These are phyloP conservation scores for Gloeophyllum trabeum DNA, from an alignment of 768 basidiomycete species.

Conservation along the genomic window DNA sequence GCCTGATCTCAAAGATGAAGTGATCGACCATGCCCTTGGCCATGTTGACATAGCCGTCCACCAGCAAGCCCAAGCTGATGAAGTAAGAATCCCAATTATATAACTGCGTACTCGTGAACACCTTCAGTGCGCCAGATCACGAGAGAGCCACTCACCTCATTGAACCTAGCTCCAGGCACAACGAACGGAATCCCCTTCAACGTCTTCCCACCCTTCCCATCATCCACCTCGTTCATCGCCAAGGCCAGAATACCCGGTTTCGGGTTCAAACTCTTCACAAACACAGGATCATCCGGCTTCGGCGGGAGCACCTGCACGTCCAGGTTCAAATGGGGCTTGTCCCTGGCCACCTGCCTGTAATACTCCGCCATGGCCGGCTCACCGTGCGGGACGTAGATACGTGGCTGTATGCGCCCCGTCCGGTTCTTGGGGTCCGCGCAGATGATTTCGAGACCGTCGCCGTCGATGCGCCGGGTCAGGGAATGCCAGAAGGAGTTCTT, in stretches of 20 bases:
- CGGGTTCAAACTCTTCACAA: slow-evolving; percentile 87
- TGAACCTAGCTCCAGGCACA: slow-evolving; percentile 91
- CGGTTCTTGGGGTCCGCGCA: slow-evolving; percentile 98
- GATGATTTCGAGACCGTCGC: slow-evolving; percentile 93
- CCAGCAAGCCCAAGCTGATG: slow-evolving; percentile 84
- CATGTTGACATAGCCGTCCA: slow-evolving; percentile 89
- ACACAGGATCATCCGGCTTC: slow-evolving; percentile 77
- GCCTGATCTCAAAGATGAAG: slow-evolving; percentile 98
- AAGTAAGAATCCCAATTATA: slow-evolving; percentile 98
- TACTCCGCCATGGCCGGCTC: slow-evolving; percentile 94
- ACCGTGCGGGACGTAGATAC: slow-evolving; percentile 90
- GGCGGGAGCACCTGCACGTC: slow-evolving; percentile 86
- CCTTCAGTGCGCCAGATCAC: not conserved
- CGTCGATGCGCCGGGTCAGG: slow-evolving; percentile 91
- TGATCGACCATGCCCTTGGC: slow-evolving; percentile 98
- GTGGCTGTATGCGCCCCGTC: slow-evolving; percentile 77
- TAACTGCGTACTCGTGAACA: slow-evolving; percentile 31
- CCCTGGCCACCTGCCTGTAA: slow-evolving; percentile 80
- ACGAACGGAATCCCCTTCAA: slow-evolving; percentile 94
- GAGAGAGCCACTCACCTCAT: slow-evolving; percentile 49
- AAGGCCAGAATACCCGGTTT: slow-evolving; percentile 92
- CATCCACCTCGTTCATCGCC: slow-evolving; percentile 89
- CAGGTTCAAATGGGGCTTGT: slow-evolving; percentile 90
- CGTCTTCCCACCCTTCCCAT: slow-evolving; percentile 65
- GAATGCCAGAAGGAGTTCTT: slow-evolving; percentile 98